These are phyloP conservation scores for Raddia guianensis DNA, from an alignment of 176 grass and related monocot species.

Conservation along the genomic window DNA sequence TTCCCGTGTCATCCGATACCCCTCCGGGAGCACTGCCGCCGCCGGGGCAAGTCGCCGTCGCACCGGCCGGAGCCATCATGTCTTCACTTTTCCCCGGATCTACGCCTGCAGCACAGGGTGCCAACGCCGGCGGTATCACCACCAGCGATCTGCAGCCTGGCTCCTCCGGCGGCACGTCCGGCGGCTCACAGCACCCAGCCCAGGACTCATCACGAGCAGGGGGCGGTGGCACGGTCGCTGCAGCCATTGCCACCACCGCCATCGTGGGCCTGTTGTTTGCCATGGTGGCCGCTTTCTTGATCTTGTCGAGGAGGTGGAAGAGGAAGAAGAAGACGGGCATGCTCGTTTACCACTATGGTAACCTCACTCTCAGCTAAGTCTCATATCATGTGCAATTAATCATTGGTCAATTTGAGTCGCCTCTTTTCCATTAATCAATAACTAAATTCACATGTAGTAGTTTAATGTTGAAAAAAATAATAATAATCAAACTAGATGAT, in stretches of 20 bases:
- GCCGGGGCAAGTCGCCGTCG: not conserved
- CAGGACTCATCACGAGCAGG: conserved; percentile 2
- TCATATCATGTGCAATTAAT: not conserved
- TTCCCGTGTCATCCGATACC: conserved; percentile 4
- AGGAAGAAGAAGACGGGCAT: conserved; percentile 47
- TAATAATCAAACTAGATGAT: too few species aligned
- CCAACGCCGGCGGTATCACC: not conserved
- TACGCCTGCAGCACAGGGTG: not conserved
- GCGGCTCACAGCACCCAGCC: conserved; percentile 12
- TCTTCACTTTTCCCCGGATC: not conserved
- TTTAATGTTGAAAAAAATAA: too few species aligned
- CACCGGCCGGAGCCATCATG: conserved; percentile 16
- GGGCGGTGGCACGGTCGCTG: conserved; percentile 4
- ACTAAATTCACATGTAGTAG: too few species aligned
- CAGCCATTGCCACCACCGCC: conserved; percentile 34
- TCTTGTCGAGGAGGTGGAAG: conserved; percentile 38
- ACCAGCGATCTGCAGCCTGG: not conserved
- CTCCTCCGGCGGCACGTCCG: not conserved
- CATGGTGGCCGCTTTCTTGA: conserved; percentile 36
- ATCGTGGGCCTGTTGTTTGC: conserved; percentile 39
- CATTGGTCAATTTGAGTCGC: not conserved
- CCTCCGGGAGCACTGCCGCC: conserved; percentile 20
- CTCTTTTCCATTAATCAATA: too few species aligned
- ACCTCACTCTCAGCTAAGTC: not conserved
- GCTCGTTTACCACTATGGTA: conserved; percentile 41